Conservation (phyloP, 805 yeast genomes). For the Metschnikowia corniflorae region DNA sequence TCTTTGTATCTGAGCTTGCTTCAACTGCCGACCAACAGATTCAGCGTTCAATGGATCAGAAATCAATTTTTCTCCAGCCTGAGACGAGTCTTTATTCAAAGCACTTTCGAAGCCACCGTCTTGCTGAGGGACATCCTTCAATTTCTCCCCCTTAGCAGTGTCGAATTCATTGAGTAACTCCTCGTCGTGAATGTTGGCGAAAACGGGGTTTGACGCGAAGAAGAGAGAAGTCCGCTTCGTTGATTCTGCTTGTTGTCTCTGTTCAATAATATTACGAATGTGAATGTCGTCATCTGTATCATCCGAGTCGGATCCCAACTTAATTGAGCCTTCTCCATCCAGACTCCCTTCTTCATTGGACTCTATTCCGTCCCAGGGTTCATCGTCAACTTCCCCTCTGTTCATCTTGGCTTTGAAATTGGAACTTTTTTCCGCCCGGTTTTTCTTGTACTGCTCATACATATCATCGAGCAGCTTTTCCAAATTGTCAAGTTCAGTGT, state of each 20-base stretch:
- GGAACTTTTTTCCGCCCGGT: conserved; percentile 65
- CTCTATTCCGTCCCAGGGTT: conserved; percentile 72
- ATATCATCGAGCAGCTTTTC: conserved; percentile 81
- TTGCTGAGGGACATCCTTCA: conserved; percentile 35
- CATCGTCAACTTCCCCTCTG: conserved; percentile 74
- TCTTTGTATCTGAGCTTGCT: conserved; percentile 47
- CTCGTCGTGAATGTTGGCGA: conserved; percentile 43
- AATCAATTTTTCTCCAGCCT: too few relatives aligned
- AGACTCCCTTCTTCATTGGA: conserved; percentile 42
- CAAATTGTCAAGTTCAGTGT: conserved; percentile 59
- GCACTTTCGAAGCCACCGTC: conserved; percentile 29
- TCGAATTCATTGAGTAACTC: conserved; percentile 32
- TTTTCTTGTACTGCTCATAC: conserved; percentile 69
- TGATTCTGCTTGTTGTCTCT: conserved; percentile 31
- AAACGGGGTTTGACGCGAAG: conserved; percentile 39
- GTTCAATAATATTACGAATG: conserved; percentile 50
- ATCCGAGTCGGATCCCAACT: conserved; percentile 48
- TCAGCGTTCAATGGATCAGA: conserved; percentile 63
- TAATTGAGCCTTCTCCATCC: conserved; percentile 30
- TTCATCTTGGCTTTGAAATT: conserved; percentile 64
- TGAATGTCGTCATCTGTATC: conserved; percentile 60
- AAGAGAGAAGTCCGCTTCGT: conserved; percentile 36
- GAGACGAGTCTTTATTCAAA: conserved; percentile 41
- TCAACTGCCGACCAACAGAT: conserved; percentile 27
- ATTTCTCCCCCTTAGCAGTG: not conserved